Evolutionary conservation across 2,329 filamentous ascomycete species (phyloP), one percentile per base, ranked within the genome.

Genomic region (Fusarium stilboides): DNA sequence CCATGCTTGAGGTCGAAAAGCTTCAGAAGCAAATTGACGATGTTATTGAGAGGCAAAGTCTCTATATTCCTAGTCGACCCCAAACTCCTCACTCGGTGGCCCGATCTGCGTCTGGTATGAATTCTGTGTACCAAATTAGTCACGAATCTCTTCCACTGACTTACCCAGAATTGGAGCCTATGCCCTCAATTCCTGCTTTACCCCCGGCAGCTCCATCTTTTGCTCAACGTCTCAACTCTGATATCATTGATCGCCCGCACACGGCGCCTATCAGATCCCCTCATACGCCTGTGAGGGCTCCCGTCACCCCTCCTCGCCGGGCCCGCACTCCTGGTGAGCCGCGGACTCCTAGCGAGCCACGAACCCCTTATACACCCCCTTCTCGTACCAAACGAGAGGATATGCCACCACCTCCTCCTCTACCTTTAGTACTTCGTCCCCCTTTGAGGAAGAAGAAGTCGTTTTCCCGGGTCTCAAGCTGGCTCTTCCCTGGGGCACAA

Each of bases 391-490:
- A 50, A 55, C 65, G 68, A 26, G 75, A 81, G 22, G 78, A 81
- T 7, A 76, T 79, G 8, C 78, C 81, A 2, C 81, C 86, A 2
- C 85, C 86, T 4, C 88, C 87, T 2, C 88, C 88, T 3, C 78
- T 89, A 6, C 87, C 88, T 0, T 81, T 89, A 24, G 84, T 88
- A 17, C 81, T 89, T 57, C 85, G 86, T n/a, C 88, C 87, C 9
- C 87, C 87, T 3, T 75, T 90, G 65, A 82, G 88, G 61, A 90
- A 90, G 81, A 91, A 90, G 82, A 91, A 90, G 74, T 89, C 88
- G 0, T 90, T 91, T 74, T 88, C 87, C 12, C 83, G 84, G 17
- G 86, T 90, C 10, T 89, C 88, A 4, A 84, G 77, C 69, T 90
- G 88, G 87, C 80, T 90, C 26, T 87, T 86, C 69, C 81, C 85